Conservation (phyloP, 352 stramenopile genomes). For the Phytophthora foliorum region DNA sequence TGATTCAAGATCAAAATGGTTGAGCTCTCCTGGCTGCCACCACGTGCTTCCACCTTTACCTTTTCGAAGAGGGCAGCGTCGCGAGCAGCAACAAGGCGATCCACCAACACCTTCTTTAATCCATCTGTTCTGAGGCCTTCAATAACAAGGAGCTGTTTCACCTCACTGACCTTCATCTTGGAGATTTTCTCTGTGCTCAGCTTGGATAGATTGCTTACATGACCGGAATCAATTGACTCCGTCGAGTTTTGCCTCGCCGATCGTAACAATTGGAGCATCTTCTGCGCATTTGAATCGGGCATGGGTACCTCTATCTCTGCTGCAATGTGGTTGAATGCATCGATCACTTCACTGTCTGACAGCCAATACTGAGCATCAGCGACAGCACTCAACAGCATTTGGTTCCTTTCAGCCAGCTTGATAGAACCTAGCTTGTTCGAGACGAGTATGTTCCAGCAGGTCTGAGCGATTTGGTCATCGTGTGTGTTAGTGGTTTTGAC, state of each 20-base stretch:
- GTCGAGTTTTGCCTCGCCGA: constrained; percentile 7
- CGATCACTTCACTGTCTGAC: constrained; percentile 50
- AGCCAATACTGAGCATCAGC: constrained; percentile 39
- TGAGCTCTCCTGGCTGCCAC: constrained; percentile 9
- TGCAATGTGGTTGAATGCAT: constrained; percentile 52
- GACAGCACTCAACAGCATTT: constrained; percentile 49
- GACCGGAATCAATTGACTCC: constrained; percentile 13
- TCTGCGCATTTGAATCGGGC: constrained; percentile 29
- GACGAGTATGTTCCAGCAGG: constrained; percentile 48
- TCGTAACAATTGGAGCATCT: constrained; percentile 34
- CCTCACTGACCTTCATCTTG: constrained; percentile 55
- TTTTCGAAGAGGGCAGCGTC: constrained; percentile 24
- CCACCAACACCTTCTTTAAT: constrained; percentile 63
- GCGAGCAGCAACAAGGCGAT: constrained; percentile 48
- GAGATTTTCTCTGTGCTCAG: constrained; percentile 45
- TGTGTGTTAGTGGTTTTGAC: constrained; percentile 26
- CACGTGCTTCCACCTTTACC: not conserved
- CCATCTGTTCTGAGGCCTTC: constrained; percentile 47
- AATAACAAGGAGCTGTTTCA: constrained; percentile 47
- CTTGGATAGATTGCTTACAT: constrained; percentile 11
- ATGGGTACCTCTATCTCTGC: constrained; percentile 37
- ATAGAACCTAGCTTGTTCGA: constrained; percentile 5
- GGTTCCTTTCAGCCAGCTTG: constrained; percentile 31
- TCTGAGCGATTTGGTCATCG: constrained; percentile 20
- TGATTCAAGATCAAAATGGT: constrained; percentile 79